Percentiles rank a stretch among this genome's conserved stretches.
Conservation (phyloP, 176 grass and related monocot species). For the Pharus latifolius region DNA sequence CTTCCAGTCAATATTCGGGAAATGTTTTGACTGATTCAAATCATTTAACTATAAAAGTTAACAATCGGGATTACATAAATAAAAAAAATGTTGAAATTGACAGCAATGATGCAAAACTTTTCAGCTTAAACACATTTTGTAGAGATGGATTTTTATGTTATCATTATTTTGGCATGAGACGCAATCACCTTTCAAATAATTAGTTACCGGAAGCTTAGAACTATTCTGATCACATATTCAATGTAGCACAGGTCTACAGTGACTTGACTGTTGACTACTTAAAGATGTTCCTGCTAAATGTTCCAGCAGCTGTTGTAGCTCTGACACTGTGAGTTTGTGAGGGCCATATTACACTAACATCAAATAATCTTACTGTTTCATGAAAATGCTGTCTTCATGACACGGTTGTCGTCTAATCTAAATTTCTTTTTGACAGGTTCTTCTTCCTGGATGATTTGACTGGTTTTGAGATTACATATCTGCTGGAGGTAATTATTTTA, state of each 20-base stretch:
- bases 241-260: conserved; percentile 67
- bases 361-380: background rate
- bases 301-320: conserved; percentile 74
- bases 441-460: conserved; percentile 95
- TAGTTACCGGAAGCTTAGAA: background rate
- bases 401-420: conserved; percentile 1
- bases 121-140: background rate
- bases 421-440: conserved; percentile 45
- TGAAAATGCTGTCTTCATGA: background rate
- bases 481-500: conserved; percentile 58
- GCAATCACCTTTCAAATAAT: background rate
- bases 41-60: background rate
- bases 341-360: background rate
- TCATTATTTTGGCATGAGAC: background rate
- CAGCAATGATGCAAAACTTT: background rate
- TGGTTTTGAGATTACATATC: conserved; percentile 93
- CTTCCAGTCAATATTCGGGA: background rate
- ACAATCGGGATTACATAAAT: background rate
- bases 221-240: background rate
- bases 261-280: conserved; percentile 82
- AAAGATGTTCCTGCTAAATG: conserved; percentile 83
- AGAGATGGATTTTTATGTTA: background rate
- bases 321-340: conserved; percentile 57
- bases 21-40: background rate
- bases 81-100: background rate